phyloP scores from a whole-genome alignment of 495 filamentous ascomycete genomes.

The Entonaema liquescens region DNA sequence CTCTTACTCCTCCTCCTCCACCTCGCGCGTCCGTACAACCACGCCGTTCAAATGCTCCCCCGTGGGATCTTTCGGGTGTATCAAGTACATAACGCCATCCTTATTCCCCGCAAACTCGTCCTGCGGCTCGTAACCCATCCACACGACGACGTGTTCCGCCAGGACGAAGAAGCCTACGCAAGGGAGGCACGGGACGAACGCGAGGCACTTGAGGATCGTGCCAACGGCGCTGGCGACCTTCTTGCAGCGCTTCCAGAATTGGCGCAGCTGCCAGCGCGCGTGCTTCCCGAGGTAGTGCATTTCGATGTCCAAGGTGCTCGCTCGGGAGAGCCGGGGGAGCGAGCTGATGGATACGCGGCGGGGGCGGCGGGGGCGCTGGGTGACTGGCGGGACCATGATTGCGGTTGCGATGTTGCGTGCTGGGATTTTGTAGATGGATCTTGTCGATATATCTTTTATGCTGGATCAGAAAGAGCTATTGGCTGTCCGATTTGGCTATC shows the following conservation, averaged over 20 bases:
- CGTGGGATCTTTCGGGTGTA: background rate
- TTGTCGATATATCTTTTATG: background rate
- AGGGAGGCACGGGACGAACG: background rate
- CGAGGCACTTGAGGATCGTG: background rate
- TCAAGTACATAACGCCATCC: background rate
- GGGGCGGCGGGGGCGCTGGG: too few species aligned
- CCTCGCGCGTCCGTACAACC: background rate
- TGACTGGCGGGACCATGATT: background rate
- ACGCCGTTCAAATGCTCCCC: background rate
- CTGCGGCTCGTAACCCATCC: background rate
- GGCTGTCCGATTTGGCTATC: background rate
- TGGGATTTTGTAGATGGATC: too few species aligned
- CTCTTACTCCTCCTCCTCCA: too few species aligned
- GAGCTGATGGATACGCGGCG: background rate
- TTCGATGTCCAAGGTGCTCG: background rate
- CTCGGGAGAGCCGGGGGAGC: background rate
- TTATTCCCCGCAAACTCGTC: background rate
- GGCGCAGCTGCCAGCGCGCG: background rate
- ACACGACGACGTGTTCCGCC: background rate
- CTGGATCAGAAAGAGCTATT: background rate
- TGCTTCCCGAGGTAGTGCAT: background rate
- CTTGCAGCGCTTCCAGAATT: background rate
- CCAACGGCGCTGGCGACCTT: background rate
- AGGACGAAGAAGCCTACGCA: background rate
- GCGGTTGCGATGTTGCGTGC: background rate